phyloP scores from a whole-genome alignment of 176 grass and related monocot genomes.

The Tuctoria greenei region DNA sequence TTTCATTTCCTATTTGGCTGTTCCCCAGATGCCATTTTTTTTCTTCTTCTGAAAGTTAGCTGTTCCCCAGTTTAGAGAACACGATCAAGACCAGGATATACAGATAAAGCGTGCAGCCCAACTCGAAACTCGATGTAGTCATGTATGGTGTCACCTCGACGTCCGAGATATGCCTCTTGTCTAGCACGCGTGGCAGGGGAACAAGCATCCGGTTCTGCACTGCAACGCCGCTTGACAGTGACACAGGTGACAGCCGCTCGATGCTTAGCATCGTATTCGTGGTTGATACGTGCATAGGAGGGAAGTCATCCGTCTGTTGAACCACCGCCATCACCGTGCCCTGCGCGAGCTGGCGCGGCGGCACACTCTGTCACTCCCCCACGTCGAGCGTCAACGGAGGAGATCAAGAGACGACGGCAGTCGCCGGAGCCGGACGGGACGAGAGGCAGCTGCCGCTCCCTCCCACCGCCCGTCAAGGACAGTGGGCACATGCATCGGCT shows the following conservation, averaged over 20 bases:
- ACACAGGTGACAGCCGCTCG: too few species aligned
- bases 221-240: too few species aligned
- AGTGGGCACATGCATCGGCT: too few species aligned
- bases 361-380: too few species aligned
- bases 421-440: too few species aligned
- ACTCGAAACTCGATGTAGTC: neutral
- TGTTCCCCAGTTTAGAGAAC: neutral
- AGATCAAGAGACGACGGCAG: neutral
- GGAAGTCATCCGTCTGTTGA: too few species aligned
- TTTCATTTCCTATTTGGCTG: neutral
- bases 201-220: neutral
- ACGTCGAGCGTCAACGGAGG: neutral
- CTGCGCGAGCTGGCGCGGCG: neutral
- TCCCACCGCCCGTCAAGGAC: too few species aligned
- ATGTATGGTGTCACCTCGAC: neutral
- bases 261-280: too few species aligned
- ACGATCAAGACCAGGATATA: neutral
- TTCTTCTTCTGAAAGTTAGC: neutral
- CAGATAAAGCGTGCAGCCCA: too few species aligned
- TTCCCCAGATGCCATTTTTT: neutral
- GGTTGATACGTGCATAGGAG: too few species aligned
- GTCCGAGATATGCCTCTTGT: neutral
- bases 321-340: neutral
- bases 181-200: neutral
- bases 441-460: too few species aligned